Base-by-base conservation (phyloP, 768 basidiomycete genomes). In the Xerocomellus chrysenteron region DNA sequence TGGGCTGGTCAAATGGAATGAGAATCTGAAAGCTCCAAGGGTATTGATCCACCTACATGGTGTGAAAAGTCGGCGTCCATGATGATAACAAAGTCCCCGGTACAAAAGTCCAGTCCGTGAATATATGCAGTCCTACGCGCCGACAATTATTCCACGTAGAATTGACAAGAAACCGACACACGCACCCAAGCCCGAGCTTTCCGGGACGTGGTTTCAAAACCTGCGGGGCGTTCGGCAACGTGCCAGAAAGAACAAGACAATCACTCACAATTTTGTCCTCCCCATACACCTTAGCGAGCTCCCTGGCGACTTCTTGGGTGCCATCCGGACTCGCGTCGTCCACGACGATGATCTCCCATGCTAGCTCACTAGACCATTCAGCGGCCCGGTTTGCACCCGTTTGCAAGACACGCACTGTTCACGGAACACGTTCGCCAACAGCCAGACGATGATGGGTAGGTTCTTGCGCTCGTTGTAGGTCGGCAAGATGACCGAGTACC, bases 11-110 rank as follows among this genome's bases (percentile, higher is more conserved):
- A 10, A 36, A 26, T 24, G 33, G 42, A 26, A 50, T 66, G 37
- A 60, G 50, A 47, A 52, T 30, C 43, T 24, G 32, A 47, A 28
- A 26, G 44, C 41, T 2, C 14, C 33, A 11, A 32, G n/a, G 2
- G 2, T 4, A 30, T 17, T 1, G 30, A 49, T 47, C n/a, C 19
- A 74, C 88, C 44, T 74, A 93, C 93, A 63, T 96, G 94, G 67
- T 96, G 94, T 6, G 92, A 94, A 73, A 96, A 94, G 75, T 96
- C 94, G 49, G 94, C 94, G 65, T 96, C 94, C 94, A 96, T 96
- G 69, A 96, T 95, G 67, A 95, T 91, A 21, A 94, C 92, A 74
- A 94, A 96, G 73, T 92, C 91, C 10, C 94, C 94, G 0, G 87
- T 87, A 63, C 88, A 89, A 72, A 90, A 95, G 63, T 92, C 87